Evolutionary conservation across 176 grass and related monocot genomes (phyloP).

Genomic region (Triticum timopheevii): DNA sequence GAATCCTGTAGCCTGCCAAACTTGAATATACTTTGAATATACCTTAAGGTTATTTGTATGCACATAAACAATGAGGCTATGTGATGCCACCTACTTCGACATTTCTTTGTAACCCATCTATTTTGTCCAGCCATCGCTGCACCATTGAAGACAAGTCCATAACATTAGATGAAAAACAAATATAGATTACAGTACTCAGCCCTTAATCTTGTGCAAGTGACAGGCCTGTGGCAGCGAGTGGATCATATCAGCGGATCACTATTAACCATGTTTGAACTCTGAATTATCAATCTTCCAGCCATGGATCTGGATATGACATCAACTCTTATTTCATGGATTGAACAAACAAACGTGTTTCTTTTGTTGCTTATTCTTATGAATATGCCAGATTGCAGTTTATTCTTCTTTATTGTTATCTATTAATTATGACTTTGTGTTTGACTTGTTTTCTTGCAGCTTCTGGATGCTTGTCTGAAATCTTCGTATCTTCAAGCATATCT

Average conservation of each 20-base stretch:
- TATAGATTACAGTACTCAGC: neutral
- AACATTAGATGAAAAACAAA: neutral
- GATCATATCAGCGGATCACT: neutral
- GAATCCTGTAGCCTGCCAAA: neutral
- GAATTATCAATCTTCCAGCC: constrained; percentile 9
- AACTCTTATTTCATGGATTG: neutral
- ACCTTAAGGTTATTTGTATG: neutral
- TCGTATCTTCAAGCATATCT: constrained; percentile 89
- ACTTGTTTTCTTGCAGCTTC: constrained; percentile 62
- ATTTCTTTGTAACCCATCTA: neutral
- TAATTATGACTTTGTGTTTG: constrained; percentile 10
- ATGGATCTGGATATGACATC: neutral
- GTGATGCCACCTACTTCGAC: neutral
- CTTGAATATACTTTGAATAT: neutral
- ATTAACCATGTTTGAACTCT: neutral
- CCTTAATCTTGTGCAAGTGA: neutral
- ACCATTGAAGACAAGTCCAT: neutral
- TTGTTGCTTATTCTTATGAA: neutral
- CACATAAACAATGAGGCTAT: constrained; percentile 2
- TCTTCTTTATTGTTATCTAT: neutral
- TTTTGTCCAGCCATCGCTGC: neutral
- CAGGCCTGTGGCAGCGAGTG: neutral
- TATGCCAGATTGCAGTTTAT: neutral
- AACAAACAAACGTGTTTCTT: neutral
- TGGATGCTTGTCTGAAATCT: constrained; percentile 89